A percentile compares a stretch with the other conserved stretches of the same genome.
Conservation (phyloP, 768 basidiomycete genomes). For the Rhodosporidiobolus odoratus region DNA sequence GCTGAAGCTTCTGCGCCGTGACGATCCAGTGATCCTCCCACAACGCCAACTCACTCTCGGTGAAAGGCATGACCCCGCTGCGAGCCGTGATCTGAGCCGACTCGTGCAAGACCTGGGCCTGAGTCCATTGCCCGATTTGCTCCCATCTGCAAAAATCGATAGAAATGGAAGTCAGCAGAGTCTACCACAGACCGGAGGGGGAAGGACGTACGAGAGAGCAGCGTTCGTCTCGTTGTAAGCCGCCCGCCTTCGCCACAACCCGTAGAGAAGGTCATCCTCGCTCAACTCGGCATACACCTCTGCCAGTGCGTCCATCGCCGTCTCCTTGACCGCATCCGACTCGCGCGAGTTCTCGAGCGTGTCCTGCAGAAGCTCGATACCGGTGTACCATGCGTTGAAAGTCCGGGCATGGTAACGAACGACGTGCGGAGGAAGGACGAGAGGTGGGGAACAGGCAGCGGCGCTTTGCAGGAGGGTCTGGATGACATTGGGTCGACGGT, state of each 20-base stretch:
- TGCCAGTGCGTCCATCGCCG: constrained; percentile 79
- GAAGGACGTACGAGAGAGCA: constrained; percentile 30
- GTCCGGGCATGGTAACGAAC: constrained; percentile 94
- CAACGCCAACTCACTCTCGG: constrained; percentile 88
- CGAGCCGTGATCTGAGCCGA: constrained; percentile 78
- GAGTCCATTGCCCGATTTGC: constrained; percentile 95
- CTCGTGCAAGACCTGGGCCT: constrained; percentile 77
- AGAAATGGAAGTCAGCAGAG: constrained; percentile 48
- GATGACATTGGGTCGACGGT: constrained; percentile 82
- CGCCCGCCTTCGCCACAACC: constrained; percentile 83
- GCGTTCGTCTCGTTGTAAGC: constrained; percentile 85
- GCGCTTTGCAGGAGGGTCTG: constrained; percentile 81
- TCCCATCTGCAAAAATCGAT: constrained; percentile 63
- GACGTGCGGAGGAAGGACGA: constrained; percentile 80
- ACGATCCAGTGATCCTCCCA: constrained; percentile 99
- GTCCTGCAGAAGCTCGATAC: constrained; percentile 73
- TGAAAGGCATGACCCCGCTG: constrained; percentile 74
- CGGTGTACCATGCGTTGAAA: constrained; percentile 91
- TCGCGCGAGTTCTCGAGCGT: constrained; percentile 62
- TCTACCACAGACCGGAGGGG: background rate
- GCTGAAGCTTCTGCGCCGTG: constrained; percentile 89
- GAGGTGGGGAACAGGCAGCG: constrained; percentile 72
- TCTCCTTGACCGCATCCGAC: constrained; percentile 71
- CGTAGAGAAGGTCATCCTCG: constrained; percentile 97
- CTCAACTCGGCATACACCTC: constrained; percentile 92